Percentiles rank a stretch among this genome's conserved stretches.
Evolutionary conservation across 2,329 filamentous ascomycete species (phyloP).

Genomic region (Dactylellina haptotyla): DNA sequence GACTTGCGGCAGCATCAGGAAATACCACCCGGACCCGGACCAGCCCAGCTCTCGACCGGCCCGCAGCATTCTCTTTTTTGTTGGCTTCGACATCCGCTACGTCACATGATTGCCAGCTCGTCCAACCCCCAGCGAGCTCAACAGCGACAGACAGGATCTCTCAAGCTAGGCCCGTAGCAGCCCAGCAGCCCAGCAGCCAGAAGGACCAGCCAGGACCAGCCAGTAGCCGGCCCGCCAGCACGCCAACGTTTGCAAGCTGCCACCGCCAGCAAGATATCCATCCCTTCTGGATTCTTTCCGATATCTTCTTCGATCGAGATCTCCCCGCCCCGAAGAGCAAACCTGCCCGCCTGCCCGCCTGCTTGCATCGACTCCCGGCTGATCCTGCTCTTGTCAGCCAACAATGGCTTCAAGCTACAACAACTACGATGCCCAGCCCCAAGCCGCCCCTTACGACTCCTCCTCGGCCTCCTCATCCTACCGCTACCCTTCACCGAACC

Average conservation of each 20-base stretch:
- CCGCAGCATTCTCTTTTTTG: background rate
- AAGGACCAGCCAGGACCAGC: background rate
- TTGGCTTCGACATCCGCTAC: background rate
- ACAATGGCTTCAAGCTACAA: slow-evolving; percentile 54
- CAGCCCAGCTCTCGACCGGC: background rate
- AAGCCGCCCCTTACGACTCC: slow-evolving; percentile 36
- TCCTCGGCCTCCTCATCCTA: slow-evolving; percentile 19
- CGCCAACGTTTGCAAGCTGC: too few species aligned
- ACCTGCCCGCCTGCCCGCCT: too few species aligned
- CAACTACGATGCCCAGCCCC: slow-evolving; percentile 35
- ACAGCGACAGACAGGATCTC: too few species aligned
- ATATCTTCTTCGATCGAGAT: background rate
- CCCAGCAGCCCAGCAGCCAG: background rate
- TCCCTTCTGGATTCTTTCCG: background rate
- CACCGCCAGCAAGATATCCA: background rate
- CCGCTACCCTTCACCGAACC: slow-evolving; percentile 30
- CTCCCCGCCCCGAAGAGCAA: slow-evolving; percentile 25
- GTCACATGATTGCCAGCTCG: slow-evolving; percentile 28
- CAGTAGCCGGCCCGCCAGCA: too few species aligned
- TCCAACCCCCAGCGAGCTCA: too few species aligned
- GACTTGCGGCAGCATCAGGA: too few species aligned
- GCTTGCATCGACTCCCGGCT: slow-evolving; percentile 13
- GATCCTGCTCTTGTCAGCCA: slow-evolving; percentile 53
- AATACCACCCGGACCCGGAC: background rate
- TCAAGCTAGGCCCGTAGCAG: too few species aligned